Evolutionary conservation across 2,329 filamentous ascomycete genomes (phyloP).

Genomic region (Epichloe aotearoae): DNA sequence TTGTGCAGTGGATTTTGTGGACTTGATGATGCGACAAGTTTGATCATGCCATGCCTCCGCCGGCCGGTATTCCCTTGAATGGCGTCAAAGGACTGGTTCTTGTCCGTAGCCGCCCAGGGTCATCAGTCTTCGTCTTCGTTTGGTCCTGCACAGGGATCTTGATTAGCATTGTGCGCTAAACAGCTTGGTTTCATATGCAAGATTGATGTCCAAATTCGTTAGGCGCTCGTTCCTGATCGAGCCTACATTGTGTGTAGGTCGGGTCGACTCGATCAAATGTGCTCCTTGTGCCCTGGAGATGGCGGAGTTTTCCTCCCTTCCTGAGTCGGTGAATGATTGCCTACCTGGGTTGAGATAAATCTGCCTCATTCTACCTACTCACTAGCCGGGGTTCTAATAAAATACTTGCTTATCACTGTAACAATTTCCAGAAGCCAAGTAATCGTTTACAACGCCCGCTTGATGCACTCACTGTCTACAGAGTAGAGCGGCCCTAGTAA

Average conservation of each 20-base stretch:
- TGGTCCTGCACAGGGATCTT: not conserved
- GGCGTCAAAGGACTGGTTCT: too few relatives aligned
- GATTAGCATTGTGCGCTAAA: not conserved
- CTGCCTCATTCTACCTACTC: too few relatives aligned
- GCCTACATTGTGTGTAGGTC: not conserved
- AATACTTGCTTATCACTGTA: too few relatives aligned
- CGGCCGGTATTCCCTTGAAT: too few relatives aligned
- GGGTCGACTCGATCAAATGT: not conserved
- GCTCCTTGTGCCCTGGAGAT: not conserved
- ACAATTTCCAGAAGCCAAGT: too few relatives aligned
- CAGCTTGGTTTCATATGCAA: slow-evolving; percentile 3
- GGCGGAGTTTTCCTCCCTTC: not conserved
- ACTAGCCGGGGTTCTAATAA: too few relatives aligned
- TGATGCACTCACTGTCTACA: too few relatives aligned
- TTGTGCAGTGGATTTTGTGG: not conserved
- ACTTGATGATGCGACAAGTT: not conserved
- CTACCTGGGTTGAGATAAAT: not conserved
- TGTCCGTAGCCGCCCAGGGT: too few relatives aligned
- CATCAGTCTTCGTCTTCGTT: not conserved
- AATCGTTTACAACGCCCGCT: too few relatives aligned
- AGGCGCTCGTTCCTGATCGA: not conserved
- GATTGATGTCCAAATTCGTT: slow-evolving; percentile 1
- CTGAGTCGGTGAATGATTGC: not conserved
- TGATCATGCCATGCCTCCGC: not conserved
- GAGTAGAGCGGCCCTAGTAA: too few relatives aligned